These are phyloP conservation scores for Apiotrichum gamsii DNA, from an alignment of 1,284 basidiomycete genomes.

Conservation along the genomic window DNA sequence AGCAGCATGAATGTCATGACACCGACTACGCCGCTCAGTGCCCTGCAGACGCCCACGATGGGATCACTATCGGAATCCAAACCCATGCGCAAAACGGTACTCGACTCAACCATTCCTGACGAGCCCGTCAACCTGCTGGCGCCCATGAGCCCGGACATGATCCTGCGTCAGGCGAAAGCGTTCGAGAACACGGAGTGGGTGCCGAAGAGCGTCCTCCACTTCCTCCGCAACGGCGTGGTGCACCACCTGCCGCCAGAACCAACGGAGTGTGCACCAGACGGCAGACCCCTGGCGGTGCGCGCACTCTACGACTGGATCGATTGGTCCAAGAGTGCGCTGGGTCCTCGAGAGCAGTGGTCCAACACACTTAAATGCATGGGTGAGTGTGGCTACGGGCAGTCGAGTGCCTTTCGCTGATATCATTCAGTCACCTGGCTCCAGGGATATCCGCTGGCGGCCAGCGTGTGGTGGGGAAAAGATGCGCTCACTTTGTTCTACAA, in stretches of 20 bases:
- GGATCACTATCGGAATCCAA: no score
- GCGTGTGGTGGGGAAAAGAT: constrained; percentile 45
- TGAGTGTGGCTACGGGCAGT: no score
- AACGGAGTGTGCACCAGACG: constrained; percentile 1
- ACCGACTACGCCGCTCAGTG: no score
- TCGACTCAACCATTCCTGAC: neutral
- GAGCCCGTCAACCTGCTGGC: neutral
- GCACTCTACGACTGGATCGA: constrained; percentile 33
- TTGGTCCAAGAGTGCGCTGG: constrained; percentile 40
- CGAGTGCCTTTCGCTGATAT: no score
- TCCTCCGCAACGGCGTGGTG: constrained; percentile 5
- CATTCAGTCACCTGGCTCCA: no score
- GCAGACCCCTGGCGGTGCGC: constrained; percentile 21
- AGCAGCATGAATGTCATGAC: no score
- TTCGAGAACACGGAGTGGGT: neutral
- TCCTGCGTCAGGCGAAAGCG: no score
- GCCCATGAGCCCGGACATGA: no score
- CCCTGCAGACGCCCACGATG: no score
- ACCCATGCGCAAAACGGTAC: no score
- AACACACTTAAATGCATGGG: no score
- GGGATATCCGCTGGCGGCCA: constrained; percentile 13
- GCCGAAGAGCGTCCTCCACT: neutral
- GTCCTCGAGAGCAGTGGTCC: constrained; percentile 27
- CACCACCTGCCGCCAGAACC: neutral
- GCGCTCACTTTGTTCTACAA: constrained; percentile 44